Evolutionary conservation across 345 rosid species (phyloP).

Genomic region (Aegle marmelos): DNA sequence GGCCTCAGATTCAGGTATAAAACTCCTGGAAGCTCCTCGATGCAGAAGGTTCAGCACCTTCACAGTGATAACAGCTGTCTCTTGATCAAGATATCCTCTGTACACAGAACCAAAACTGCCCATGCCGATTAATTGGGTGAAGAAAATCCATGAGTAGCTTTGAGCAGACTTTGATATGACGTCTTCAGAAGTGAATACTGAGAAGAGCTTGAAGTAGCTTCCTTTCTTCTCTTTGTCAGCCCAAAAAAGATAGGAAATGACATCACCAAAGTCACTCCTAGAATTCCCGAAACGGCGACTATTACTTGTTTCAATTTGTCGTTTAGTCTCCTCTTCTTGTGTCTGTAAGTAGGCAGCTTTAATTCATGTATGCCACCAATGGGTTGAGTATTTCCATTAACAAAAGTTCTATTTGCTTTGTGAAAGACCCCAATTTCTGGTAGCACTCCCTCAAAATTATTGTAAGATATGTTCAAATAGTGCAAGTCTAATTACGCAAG

Average conservation of each 20-base stretch:
- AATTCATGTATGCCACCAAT: constrained; percentile 30
- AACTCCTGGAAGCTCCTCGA: constrained; percentile 22
- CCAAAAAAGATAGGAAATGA: not conserved
- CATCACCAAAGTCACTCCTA: constrained; percentile 1
- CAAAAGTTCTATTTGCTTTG: constrained; percentile 25
- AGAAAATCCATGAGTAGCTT: constrained; percentile 29
- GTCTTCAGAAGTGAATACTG: not conserved
- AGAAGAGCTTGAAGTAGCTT: not conserved
- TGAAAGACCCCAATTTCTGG: constrained; percentile 31
- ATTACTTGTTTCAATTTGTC: not conserved
- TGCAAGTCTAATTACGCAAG: not conserved
- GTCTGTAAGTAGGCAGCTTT: constrained; percentile 10
- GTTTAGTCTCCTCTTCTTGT: not conserved
- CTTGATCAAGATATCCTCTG: constrained; percentile 15
- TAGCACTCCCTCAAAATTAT: constrained; percentile 38
- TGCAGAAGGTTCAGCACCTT: constrained; percentile 23
- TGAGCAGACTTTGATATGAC: constrained; percentile 17
- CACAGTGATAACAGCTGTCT: constrained; percentile 10
- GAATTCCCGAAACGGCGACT: not conserved
- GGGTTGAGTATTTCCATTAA: constrained; percentile 30
- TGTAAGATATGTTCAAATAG: constrained; percentile 34
- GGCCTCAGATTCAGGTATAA: constrained; percentile 24
- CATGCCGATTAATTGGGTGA: constrained; percentile 17
- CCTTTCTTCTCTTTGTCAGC: not conserved
- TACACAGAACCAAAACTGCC: constrained; percentile 28